phyloP scores from a whole-genome alignment of 2,329 filamentous ascomycete genomes.

The Emericellopsis atlantica region DNA sequence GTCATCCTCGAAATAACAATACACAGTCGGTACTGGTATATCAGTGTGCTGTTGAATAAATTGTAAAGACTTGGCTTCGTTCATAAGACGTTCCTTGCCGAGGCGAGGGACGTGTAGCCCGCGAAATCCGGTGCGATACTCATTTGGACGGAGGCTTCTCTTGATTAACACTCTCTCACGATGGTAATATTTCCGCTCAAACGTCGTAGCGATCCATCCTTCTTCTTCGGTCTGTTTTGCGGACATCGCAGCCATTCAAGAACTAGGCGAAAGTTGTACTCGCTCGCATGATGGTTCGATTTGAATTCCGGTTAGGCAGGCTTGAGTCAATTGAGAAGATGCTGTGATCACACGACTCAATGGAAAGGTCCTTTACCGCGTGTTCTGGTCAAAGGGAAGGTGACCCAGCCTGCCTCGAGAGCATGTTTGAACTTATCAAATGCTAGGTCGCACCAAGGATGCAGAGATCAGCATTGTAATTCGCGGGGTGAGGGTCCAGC shows the following conservation, averaged over 20 bases:
- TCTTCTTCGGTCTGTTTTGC: conserved; percentile 7
- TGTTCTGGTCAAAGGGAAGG: too few species aligned
- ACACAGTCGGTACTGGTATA: conserved; percentile 13
- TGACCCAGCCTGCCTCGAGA: too few species aligned
- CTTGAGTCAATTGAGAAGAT: too few species aligned
- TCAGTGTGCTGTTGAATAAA: conserved; percentile 12
- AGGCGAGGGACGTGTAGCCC: conserved; percentile 15
- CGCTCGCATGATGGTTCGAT: too few species aligned
- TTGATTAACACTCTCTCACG: conserved; percentile 15
- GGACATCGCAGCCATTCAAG: background rate
- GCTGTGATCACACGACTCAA: too few species aligned
- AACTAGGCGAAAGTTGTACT: too few species aligned
- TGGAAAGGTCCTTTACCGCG: too few species aligned
- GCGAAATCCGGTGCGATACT: conserved; percentile 14
- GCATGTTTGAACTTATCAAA: too few species aligned
- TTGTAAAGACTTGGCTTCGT: conserved; percentile 14
- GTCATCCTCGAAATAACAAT: conserved; percentile 15
- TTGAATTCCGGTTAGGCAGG: too few species aligned
- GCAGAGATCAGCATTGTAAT: too few species aligned
- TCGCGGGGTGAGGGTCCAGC: too few species aligned
- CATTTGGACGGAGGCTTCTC: conserved; percentile 13
- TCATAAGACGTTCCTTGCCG: conserved; percentile 12
- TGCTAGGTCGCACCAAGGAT: too few species aligned
- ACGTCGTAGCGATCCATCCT: conserved; percentile 10
- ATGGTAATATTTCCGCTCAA: conserved; percentile 16